phyloP scores from a whole-genome alignment of 352 stramenopile genomes.

The Phytopythium sindhum region DNA sequence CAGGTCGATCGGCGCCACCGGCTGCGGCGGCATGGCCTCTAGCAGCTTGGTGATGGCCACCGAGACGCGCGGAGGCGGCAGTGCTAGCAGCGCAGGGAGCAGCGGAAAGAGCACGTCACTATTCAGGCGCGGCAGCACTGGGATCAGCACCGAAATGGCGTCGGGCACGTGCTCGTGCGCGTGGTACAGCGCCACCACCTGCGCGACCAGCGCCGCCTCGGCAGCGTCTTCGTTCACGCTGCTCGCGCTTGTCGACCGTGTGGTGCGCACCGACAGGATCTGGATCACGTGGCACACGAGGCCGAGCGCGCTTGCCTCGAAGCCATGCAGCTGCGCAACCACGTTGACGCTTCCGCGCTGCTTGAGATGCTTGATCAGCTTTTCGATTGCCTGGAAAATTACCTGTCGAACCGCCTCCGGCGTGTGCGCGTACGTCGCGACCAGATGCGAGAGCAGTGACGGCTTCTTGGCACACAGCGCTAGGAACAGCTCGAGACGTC shows the following conservation, averaged over 20 bases:
- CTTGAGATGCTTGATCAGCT: conserved; percentile 84
- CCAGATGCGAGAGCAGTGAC: conserved; percentile 48
- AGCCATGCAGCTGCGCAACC: conserved; percentile 64
- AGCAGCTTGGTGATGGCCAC: conserved; percentile 72
- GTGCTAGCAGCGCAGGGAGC: conserved; percentile 49
- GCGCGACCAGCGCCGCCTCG: conserved; percentile 46
- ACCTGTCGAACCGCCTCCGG: conserved; percentile 62
- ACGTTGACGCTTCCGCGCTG: conserved; percentile 58
- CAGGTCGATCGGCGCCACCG: conserved; percentile 62
- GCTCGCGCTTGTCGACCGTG: not conserved
- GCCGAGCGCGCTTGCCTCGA: conserved; percentile 50
- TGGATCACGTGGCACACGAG: conserved; percentile 78
- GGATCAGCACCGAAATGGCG: conserved; percentile 67
- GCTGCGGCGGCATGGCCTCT: conserved; percentile 67
- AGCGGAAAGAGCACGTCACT: conserved; percentile 57
- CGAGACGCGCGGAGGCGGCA: conserved; percentile 48
- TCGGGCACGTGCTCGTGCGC: conserved; percentile 55
- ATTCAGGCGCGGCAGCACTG: conserved; percentile 52
- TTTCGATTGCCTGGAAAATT: conserved; percentile 75
- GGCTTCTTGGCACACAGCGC: conserved; percentile 79
- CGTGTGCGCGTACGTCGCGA: conserved; percentile 57
- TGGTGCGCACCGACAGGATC: conserved; percentile 47
- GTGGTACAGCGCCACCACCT: conserved; percentile 62
- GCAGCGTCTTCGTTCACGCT: conserved; percentile 32
- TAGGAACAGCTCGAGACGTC: conserved; percentile 66